Conservation (phyloP, 2,329 filamentous ascomycete genomes). For the Penicillium sp. region DNA sequence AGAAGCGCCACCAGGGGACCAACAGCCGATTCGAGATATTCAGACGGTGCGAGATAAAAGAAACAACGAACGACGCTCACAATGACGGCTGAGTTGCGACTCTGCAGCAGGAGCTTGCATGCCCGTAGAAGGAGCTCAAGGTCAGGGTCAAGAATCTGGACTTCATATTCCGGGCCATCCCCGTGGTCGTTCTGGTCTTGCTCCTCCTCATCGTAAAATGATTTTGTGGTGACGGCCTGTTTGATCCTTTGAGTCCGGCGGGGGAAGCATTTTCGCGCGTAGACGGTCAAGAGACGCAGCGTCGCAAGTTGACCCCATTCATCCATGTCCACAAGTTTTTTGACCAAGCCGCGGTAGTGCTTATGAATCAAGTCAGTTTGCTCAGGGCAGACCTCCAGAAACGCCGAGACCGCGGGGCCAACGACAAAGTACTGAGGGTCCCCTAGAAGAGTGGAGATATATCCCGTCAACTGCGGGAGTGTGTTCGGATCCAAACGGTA, state of each 20-base stretch:
- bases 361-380: conserved; percentile 85
- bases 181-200: conserved; percentile 48
- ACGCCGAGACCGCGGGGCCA: conserved; percentile 86
- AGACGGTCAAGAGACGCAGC: conserved; percentile 77
- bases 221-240: conserved; percentile 58
- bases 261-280: conserved; percentile 87
- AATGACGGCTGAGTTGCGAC: conserved; percentile 89
- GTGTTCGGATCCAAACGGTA: conserved; percentile 87
- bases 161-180: conserved; percentile 55
- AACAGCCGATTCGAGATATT: conserved; percentile 73
- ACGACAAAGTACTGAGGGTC: conserved; percentile 98
- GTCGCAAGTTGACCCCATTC: conserved; percentile 94
- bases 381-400: conserved; percentile 85
- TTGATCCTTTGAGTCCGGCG: conserved; percentile 61
- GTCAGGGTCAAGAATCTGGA: conserved; percentile 73
- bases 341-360: conserved; percentile 81
- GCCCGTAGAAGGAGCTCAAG: conserved; percentile 76
- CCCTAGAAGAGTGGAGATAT: conserved; percentile 73
- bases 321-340: conserved; percentile 97
- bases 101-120: conserved; percentile 83
- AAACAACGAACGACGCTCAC: conserved; percentile 85
- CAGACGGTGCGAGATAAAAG: conserved; percentile 75
- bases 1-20: conserved; percentile 86
- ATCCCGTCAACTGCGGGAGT: conserved; percentile 80
- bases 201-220: conserved; percentile 77